Conservation (phyloP, 2,329 filamentous ascomycete genomes). For the Sporothrix euskadiensis region DNA sequence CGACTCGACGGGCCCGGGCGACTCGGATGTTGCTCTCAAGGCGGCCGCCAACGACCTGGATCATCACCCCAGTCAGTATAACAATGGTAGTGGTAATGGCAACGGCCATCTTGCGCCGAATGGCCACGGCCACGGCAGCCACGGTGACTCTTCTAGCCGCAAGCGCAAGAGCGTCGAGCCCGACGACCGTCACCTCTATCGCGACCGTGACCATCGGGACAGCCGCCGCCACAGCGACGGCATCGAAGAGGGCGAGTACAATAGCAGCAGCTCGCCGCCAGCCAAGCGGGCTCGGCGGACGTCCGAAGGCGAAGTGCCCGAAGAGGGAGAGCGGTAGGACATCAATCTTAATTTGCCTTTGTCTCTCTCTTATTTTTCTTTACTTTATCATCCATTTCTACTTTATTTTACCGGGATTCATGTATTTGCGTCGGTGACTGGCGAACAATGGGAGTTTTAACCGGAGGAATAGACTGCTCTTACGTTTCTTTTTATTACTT, state of each 20-base stretch:
- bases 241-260: constrained; percentile 37
- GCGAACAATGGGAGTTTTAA: neutral
- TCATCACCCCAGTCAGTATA: constrained; percentile 29
- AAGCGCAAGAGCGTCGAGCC: constrained; percentile 36
- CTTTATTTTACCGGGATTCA: neutral
- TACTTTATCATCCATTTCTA: neutral
- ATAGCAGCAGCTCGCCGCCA: constrained; percentile 14
- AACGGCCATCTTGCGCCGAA: neutral
- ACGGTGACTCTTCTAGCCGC: neutral
- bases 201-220: constrained; percentile 31
- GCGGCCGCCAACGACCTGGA: constrained; percentile 39
- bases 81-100: neutral
- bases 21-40: constrained; percentile 40
- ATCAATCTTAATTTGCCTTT: neutral
- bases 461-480: neutral
- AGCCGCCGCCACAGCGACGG: constrained; percentile 36
- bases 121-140: neutral
- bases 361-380: neutral
- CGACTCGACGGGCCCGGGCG: constrained; percentile 33
- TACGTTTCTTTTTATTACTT: neutral
- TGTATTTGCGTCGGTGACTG: neutral
- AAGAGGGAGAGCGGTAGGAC: neutral
- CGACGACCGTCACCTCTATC: constrained; percentile 27
- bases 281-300: constrained; percentile 30
- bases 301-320: neutral